These are phyloP conservation scores for Chlorella sorokiniana DNA, from an alignment of 139 green algal species.

Conservation along the genomic window DNA sequence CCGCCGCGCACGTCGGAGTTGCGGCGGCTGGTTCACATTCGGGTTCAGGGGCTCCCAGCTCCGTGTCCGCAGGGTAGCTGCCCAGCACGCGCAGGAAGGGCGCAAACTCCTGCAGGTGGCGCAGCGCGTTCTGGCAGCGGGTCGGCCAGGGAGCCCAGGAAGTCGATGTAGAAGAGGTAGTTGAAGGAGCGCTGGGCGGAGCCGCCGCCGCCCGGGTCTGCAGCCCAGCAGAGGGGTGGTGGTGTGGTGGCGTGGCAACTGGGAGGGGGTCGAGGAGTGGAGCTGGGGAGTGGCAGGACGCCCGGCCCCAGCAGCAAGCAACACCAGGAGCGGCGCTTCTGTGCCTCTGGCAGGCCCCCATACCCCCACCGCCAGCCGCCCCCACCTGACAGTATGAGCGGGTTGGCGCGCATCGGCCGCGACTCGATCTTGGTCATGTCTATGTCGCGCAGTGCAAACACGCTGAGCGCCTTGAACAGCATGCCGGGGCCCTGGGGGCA, in stretches of 20 bases:
- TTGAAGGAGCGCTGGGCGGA: constrained; percentile 72
- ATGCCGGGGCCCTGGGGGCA: constrained; percentile 73
- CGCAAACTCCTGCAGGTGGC: constrained; percentile 89
- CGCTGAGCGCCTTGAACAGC: constrained; percentile 96
- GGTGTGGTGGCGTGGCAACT: neutral
- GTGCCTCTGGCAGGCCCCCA: no score
- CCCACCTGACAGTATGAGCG: constrained; percentile 32
- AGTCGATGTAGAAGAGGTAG: constrained; percentile 99
- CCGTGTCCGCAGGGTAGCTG: constrained; percentile 82
- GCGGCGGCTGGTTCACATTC: no score
- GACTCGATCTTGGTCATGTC: constrained; percentile 98
- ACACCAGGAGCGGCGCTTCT: no score
- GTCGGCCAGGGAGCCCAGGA: constrained; percentile 84
- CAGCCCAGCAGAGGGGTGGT: neutral
- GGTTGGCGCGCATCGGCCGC: constrained; percentile 74
- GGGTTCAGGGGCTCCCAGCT: no score
- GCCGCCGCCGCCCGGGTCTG: constrained; percentile 6
- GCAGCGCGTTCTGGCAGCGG: constrained; percentile 89
- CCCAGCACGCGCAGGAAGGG: constrained; percentile 94
- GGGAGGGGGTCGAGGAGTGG: neutral
- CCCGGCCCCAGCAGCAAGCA: neutral
- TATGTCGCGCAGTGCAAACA: constrained; percentile 97
- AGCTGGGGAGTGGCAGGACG: neutral
- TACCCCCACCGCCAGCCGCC: neutral
- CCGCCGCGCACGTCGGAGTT: no score